These are phyloP conservation scores for Emiliania huxleyi DNA, from an alignment of 78 protist genomes.

Conservation along the genomic window DNA sequence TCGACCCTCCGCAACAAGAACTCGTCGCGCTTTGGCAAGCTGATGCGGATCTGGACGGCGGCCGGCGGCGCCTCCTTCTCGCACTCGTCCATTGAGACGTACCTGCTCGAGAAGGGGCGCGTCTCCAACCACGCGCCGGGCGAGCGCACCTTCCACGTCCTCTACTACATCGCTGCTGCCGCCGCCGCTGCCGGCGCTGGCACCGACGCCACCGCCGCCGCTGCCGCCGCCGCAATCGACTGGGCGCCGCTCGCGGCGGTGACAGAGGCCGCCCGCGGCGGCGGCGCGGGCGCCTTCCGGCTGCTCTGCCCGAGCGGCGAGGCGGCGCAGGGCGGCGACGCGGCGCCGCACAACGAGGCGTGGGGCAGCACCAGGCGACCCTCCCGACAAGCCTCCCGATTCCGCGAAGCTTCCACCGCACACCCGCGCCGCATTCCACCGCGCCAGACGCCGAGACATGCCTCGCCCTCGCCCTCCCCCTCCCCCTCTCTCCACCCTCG, in stretches of 20 bases:
- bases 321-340: neutral
- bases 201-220: no score
- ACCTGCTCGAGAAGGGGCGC: constrained; percentile 87
- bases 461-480: no score
- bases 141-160: constrained; percentile 88
- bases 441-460: no score
- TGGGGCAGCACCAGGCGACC: no score
- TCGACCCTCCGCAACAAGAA: constrained; percentile 71
- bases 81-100: constrained; percentile 52
- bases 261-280: neutral
- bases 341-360: no score
- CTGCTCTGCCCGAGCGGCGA: neutral
- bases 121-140: constrained; percentile 74
- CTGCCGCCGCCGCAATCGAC: neutral
- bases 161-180: constrained; percentile 58
- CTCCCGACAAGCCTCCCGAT: no score
- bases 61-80: neutral
- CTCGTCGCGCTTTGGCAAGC: constrained; percentile 82
- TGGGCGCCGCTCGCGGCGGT: neutral
- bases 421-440: no score
- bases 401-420: no score
- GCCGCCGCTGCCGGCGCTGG: neutral
- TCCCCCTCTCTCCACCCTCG: no score
- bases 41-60: constrained; percentile 47
- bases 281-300: neutral